Conservation (phyloP, 495 filamentous ascomycete genomes). For the Aspergillus bertholletiae region DNA sequence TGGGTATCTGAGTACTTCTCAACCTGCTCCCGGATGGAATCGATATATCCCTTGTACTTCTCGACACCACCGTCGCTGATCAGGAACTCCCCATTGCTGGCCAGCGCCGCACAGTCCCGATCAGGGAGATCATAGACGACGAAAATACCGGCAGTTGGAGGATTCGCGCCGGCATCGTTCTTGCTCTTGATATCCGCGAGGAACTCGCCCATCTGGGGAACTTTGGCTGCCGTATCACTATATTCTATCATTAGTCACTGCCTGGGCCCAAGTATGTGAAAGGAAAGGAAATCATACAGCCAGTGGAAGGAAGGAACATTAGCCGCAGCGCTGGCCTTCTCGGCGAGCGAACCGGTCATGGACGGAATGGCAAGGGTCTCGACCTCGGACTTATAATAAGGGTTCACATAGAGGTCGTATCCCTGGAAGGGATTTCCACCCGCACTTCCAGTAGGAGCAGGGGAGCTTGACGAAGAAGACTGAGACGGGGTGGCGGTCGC, state of each 20-base stretch:
- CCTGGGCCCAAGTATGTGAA: not conserved
- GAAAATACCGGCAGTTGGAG: constrained; percentile 48
- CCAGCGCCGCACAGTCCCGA: constrained; percentile 73
- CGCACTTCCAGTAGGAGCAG: constrained; percentile 26
- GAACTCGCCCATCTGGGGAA: constrained; percentile 54
- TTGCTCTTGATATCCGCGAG: constrained; percentile 52
- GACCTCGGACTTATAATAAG: constrained; percentile 57
- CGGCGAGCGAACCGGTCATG: constrained; percentile 31
- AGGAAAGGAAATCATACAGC: constrained; percentile 50
- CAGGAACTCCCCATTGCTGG: constrained; percentile 72
- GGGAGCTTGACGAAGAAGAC: constrained; percentile 3
- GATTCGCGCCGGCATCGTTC: constrained; percentile 50
- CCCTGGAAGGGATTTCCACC: constrained; percentile 51
- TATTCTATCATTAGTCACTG: not conserved
- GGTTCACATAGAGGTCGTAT: constrained; percentile 53
- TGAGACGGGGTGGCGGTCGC: constrained; percentile 11
- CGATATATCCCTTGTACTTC: constrained; percentile 71
- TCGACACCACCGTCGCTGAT: constrained; percentile 55
- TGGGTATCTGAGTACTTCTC: constrained; percentile 28
- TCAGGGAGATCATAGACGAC: constrained; percentile 78
- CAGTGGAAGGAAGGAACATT: constrained; percentile 67
- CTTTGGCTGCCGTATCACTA: constrained; percentile 57
- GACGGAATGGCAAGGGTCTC: constrained; percentile 49
- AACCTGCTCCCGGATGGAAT: constrained; percentile 41
- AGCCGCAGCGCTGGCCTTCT: constrained; percentile 49